These are phyloP conservation scores for Xerocomellus chrysenteron DNA, from an alignment of 768 basidiomycete genomes.

Conservation along the genomic window DNA sequence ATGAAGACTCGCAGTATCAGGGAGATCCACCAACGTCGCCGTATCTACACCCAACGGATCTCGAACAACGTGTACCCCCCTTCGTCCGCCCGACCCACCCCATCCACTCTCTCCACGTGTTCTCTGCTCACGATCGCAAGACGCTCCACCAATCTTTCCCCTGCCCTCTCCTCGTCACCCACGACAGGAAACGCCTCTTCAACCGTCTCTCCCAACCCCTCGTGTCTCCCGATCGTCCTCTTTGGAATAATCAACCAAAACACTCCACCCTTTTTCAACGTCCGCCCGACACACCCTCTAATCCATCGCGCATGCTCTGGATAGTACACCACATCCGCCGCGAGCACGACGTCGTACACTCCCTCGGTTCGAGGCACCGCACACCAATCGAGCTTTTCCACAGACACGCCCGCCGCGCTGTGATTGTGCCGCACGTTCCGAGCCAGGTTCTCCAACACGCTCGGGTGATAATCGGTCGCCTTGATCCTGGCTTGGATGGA, in stretches of 20 bases:
- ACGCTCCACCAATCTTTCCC: constrained; percentile 5
- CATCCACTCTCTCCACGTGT: constrained; percentile 47
- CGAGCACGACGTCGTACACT: constrained; percentile 67
- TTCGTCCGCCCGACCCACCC: constrained; percentile 69
- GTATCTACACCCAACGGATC: constrained; percentile 55
- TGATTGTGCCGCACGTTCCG: constrained; percentile 57
- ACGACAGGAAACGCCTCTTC: constrained; percentile 47
- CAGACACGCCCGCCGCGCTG: constrained; percentile 39
- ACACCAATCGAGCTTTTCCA: constrained; percentile 67
- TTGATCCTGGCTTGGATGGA: constrained; percentile 37
- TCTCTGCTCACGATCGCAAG: constrained; percentile 51
- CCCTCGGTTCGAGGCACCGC: constrained; percentile 35
- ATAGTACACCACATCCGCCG: constrained; percentile 80
- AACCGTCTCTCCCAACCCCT: constrained; percentile 56
- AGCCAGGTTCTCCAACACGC: constrained; percentile 67
- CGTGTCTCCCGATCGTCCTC: constrained; percentile 63
- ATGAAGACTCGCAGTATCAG: neutral
- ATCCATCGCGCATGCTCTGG: constrained; percentile 70
- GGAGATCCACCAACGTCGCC: neutral
- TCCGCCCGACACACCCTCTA: constrained; percentile 52
- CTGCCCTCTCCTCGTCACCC: neutral
- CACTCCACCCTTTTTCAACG: constrained; percentile 46
- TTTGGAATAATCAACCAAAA: constrained; percentile 77
- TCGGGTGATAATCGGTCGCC: constrained; percentile 78
- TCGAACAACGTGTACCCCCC: constrained; percentile 64